A percentile compares a stretch with the other conserved stretches of the same genome.
These are phyloP conservation scores for Cyberlindnera suaveolens DNA, from an alignment of 805 yeast species.

Conservation along the genomic window DNA sequence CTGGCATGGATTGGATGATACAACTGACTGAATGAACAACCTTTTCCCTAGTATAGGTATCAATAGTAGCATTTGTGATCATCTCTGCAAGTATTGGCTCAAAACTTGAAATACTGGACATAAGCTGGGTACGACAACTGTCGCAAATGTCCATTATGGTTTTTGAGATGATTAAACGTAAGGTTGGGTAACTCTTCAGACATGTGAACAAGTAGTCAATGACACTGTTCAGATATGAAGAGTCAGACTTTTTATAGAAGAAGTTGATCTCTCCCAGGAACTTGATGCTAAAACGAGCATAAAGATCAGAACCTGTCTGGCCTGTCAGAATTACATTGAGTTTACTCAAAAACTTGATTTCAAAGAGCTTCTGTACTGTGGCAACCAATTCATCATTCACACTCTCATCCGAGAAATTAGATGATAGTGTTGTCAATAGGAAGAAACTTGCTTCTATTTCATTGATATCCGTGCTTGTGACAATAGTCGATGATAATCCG, in stretches of 20 bases:
- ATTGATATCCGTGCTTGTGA: slow-evolving; percentile 21
- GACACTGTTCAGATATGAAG: slow-evolving; percentile 39
- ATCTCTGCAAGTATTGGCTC: slow-evolving; percentile 42
- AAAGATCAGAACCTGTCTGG: slow-evolving; percentile 7
- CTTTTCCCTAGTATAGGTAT: slow-evolving; percentile 47
- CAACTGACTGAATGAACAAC: slow-evolving; percentile 58
- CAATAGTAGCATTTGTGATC: slow-evolving; percentile 34
- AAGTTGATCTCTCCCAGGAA: slow-evolving; percentile 55
- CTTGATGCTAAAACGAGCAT: slow-evolving; percentile 45
- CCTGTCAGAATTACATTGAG: slow-evolving; percentile 13
- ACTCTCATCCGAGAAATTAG: slow-evolving; percentile 35
- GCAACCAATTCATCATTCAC: slow-evolving; percentile 19
- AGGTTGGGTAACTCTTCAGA: slow-evolving; percentile 21
- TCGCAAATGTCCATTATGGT: slow-evolving; percentile 57
- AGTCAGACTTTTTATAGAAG: slow-evolving; percentile 48
- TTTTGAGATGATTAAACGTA: slow-evolving; percentile 39
- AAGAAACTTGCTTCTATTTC: slow-evolving; percentile 60
- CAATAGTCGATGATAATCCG: slow-evolving; percentile 33
- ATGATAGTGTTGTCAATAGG: slow-evolving; percentile 49
- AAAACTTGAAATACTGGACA: slow-evolving; percentile 39
- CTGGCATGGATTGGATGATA: slow-evolving; percentile 47
- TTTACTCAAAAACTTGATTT: slow-evolving; percentile 24
- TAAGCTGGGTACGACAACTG: slow-evolving; percentile 39
- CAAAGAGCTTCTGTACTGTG: slow-evolving; percentile 23
- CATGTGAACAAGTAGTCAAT: slow-evolving; percentile 49